Evolutionary conservation across 2,329 filamentous ascomycete species (phyloP).

Genomic region (Epicoccum sorghinum): DNA sequence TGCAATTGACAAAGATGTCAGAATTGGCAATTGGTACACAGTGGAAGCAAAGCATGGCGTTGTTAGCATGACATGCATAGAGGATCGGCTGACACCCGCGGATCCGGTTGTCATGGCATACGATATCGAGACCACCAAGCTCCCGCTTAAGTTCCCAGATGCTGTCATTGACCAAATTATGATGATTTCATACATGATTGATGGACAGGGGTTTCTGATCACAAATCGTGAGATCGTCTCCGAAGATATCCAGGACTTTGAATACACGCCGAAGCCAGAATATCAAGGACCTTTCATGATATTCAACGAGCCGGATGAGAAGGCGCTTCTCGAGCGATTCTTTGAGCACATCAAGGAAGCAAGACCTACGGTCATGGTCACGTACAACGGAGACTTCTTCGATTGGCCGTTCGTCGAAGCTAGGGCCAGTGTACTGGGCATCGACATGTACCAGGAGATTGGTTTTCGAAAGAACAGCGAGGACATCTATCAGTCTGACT

Average conservation of each 20-base stretch:
- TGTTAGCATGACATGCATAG: slow-evolving; percentile 81
- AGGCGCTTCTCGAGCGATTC: slow-evolving; percentile 84
- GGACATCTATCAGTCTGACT: slow-evolving; percentile 94
- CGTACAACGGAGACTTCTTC: slow-evolving; percentile 99
- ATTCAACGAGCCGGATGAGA: slow-evolving; percentile 97
- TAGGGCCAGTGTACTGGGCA: slow-evolving; percentile 88
- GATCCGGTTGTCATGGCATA: slow-evolving; percentile 99
- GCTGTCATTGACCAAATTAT: slow-evolving; percentile 94
- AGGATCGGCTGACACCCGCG: slow-evolving; percentile 85
- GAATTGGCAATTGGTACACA: slow-evolving; percentile 96
- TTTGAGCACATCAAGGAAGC: slow-evolving; percentile 96
- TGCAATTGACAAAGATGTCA: slow-evolving; percentile 95
- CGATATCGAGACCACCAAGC: slow-evolving; percentile 97
- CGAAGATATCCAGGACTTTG: slow-evolving; percentile 96
- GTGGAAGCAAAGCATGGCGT: slow-evolving; percentile 92
- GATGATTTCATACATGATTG: slow-evolving; percentile 99
- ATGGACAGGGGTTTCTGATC: slow-evolving; percentile 95
- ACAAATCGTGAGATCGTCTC: slow-evolving; percentile 98
- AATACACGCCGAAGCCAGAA: slow-evolving; percentile 96
- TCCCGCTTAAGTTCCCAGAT: slow-evolving; percentile 96
- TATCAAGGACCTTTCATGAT: slow-evolving; percentile 96
- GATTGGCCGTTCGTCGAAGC: slow-evolving; percentile 99
- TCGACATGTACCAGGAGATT: slow-evolving; percentile 99
- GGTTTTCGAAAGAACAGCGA: slow-evolving; percentile 95
- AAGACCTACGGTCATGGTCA: slow-evolving; percentile 93